Evolutionary conservation across 2,329 filamentous ascomycete species (phyloP), one percentile per base, ranked within the genome.

Genomic region (Drechmeria coniospora): DNA sequence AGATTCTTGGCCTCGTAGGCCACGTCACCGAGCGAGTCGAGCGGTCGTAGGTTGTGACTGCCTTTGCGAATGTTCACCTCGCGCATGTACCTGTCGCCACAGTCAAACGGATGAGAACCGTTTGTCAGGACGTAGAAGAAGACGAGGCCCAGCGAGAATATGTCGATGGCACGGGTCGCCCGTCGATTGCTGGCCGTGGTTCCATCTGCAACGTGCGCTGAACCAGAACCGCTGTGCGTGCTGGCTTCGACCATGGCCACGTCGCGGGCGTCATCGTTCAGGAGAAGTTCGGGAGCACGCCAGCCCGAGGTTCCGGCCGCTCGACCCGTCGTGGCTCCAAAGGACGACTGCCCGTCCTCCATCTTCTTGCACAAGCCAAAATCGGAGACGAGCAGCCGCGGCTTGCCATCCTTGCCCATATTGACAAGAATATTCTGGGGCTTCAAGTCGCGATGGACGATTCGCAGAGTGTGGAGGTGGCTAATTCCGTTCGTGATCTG

Each of bases 61-160:
- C 82, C 81, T 50, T 92, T 92, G 43, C 92, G 84, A 43, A 98
- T 95, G 52, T 98, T 95, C 43, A 92, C 80, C 54, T 98, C 90
- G 28, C 90, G 74, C 72, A 92, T 92, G 61, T 90, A 95, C 27
- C 83, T 75, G 46, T 90, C 84, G 31, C 90, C 86, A 36, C 84
- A 86, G 47, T 94, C 87, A 44, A 92, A 98, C 0, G 90, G 90
- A 50, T 98, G 90, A 2, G 68, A 72, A 11, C 90, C 90, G 36
- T 84, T 80, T 2, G 87, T 94, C 33, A 98, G 65, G n/a, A 95
- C 86, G 50, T 94, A 98, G 57, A 86, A 95, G 61, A 94, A 98
- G n/a, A 98, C 84, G 29, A 93, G 78, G 1, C 90, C 90, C 20
- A 98, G 68, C 0, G 86, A 93, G 57, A 98, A 98, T 15, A 98